These are phyloP conservation scores for Aphanocladium album DNA, from an alignment of 2,329 filamentous ascomycete species.

Conservation along the genomic window DNA sequence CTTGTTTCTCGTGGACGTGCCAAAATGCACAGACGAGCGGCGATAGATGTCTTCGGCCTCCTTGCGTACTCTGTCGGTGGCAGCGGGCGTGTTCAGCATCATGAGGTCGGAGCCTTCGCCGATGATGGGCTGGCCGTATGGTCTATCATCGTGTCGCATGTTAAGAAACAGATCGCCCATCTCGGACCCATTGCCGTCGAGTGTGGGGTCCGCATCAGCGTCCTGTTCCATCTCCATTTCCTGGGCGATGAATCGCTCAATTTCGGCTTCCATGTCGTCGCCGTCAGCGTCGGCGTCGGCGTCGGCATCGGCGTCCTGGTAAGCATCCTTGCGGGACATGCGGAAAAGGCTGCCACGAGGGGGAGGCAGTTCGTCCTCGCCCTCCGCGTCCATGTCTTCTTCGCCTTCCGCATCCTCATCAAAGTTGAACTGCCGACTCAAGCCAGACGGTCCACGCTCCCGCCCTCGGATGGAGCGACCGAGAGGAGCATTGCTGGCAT, in stretches of 20 bases:
- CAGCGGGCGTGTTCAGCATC: conserved; percentile 51
- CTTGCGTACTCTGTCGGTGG: conserved; percentile 45
- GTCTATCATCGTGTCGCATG: conserved; percentile 38
- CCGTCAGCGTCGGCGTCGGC: conserved; percentile 23
- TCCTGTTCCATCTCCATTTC: conserved; percentile 29
- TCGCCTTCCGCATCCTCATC: conserved; percentile 28
- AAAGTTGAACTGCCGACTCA: conserved; percentile 40
- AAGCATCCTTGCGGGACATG: conserved; percentile 15
- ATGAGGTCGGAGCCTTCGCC: conserved; percentile 48
- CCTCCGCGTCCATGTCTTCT: conserved; percentile 28
- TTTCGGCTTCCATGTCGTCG: conserved; percentile 31
- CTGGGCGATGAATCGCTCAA: conserved; percentile 31
- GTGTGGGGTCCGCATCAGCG: conserved; percentile 34
- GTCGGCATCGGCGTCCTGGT: conserved; percentile 17
- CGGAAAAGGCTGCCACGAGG: conserved; percentile 30
- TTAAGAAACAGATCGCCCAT: conserved; percentile 47
- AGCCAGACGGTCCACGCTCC: conserved; percentile 43
- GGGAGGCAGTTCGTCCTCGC: conserved; percentile 30
- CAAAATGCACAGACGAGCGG: conserved; percentile 44
- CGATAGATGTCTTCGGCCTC: conserved; percentile 54
- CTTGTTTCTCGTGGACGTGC: conserved; percentile 38
- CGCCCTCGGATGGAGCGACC: conserved; percentile 43
- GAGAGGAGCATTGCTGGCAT: conserved; percentile 37
- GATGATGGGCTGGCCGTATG: conserved; percentile 34
- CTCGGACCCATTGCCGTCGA: conserved; percentile 34